A percentile compares a stretch with the other conserved stretches of the same genome.
Conservation (phyloP, 78 protist genomes). For the Cyanophora paradoxa region DNA sequence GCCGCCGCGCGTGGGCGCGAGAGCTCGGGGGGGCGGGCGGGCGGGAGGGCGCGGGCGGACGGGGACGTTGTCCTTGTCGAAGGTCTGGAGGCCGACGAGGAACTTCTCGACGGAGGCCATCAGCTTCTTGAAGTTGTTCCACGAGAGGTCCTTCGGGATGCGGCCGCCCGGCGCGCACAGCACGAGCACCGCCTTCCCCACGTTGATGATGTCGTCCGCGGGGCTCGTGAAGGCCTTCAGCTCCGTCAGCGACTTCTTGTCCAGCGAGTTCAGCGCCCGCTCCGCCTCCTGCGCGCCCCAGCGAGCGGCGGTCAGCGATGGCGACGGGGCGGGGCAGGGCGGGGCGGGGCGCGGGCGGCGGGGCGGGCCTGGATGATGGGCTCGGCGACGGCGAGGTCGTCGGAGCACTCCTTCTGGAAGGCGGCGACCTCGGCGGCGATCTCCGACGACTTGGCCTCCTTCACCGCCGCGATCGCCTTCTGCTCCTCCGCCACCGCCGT, state of each 20-base stretch:
- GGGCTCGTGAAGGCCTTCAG: conserved; percentile 54
- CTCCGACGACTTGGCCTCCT: conserved; percentile 2
- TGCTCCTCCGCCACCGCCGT: conserved; percentile 35
- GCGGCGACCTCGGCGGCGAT: conserved; percentile 13
- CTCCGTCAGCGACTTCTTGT: conserved; percentile 52
- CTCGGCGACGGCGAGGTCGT: conserved; percentile 42
- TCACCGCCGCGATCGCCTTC: conserved; percentile 12
- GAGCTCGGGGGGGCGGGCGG: no score
- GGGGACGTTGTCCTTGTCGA: conserved; percentile 27
- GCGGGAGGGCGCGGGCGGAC: conserved; percentile 23
- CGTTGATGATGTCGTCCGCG: conserved; percentile 39
- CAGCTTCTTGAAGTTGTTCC: conserved; percentile 31
- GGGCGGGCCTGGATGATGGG: conserved; percentile 50
- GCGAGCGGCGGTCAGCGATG: no score
- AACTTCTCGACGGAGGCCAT: conserved; percentile 26
- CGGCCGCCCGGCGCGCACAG: background rate
- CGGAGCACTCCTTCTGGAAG: conserved; percentile 17
- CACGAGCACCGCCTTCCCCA: conserved; percentile 23
- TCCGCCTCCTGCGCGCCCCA: conserved; percentile 38
- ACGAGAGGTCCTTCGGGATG: conserved; percentile 28
- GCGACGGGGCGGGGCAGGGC: no score
- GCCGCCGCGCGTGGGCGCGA: no score
- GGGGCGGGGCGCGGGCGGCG: background rate
- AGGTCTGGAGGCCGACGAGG: background rate
- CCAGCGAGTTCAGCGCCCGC: conserved; percentile 37